Evolutionary conservation across 495 filamentous ascomycete genomes (phyloP).

Genomic region (Penicillium turbatum): DNA sequence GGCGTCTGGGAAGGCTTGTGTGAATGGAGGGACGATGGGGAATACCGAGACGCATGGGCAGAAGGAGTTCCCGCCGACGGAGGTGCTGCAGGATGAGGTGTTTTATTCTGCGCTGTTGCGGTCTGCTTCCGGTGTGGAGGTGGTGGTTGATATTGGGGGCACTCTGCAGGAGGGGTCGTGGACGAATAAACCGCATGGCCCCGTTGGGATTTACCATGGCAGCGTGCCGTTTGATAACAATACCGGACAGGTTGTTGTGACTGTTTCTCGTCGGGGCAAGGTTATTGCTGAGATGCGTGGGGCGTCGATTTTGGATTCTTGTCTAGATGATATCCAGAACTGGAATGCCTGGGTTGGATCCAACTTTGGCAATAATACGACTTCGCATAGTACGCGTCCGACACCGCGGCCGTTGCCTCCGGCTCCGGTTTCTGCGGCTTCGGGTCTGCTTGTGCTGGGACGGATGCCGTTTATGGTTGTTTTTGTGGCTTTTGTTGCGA

Average conservation of each 20-base stretch:
- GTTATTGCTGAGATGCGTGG: conserved; percentile 4
- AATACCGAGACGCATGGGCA: conserved; percentile 28
- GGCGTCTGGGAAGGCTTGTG: conserved; percentile 23
- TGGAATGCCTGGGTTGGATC: conserved; percentile 9
- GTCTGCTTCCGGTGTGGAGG: conserved; percentile 19
- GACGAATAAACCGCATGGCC: conserved; percentile 22
- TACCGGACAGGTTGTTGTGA: conserved; percentile 29
- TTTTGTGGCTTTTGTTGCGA: conserved; percentile 4
- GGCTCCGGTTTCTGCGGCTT: not conserved
- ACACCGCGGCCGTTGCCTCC: not conserved
- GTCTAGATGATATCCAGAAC: conserved; percentile 3
- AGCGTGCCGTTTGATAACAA: conserved; percentile 42
- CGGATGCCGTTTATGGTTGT: not conserved
- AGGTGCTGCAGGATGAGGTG: conserved; percentile 25
- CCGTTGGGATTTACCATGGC: conserved; percentile 47
- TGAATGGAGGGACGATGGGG: conserved; percentile 29
- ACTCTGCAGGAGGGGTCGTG: conserved; percentile 25
- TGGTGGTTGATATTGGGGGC: conserved; percentile 36
- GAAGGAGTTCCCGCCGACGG: conserved; percentile 10
- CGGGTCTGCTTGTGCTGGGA: not conserved
- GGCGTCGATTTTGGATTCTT: not conserved
- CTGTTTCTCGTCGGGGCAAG: not conserved
- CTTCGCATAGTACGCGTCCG: not conserved
- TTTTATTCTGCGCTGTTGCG: conserved; percentile 30
- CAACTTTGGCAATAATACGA: not conserved